A percentile compares a stretch with the other conserved stretches of the same genome.
phyloP scores from a whole-genome alignment of 805 yeast species.

The Zygosaccharomyces pseudorouxii region DNA sequence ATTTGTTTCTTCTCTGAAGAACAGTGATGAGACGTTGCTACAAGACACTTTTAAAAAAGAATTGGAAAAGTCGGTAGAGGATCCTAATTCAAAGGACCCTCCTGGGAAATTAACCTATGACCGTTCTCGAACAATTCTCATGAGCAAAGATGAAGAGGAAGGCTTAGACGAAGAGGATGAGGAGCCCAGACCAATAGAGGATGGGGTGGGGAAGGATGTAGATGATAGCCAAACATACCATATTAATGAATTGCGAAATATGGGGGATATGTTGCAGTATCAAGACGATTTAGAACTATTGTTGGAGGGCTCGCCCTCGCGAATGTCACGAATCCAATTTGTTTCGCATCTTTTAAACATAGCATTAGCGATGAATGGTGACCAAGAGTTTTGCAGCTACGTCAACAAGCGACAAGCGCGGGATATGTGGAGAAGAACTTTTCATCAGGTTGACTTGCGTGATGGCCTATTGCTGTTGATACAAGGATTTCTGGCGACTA shows the following conservation, averaged over 20 bases:
- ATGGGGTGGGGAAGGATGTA: background rate
- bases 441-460: conserved; percentile 3
- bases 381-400: conserved; percentile 18
- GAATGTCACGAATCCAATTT: conserved; percentile 3
- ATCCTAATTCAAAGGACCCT: background rate
- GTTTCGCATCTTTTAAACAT: conserved; percentile 24
- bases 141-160: conserved; percentile 12
- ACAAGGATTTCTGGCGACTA: conserved; percentile 16
- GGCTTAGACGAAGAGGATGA: conserved; percentile 13
- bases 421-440: conserved; percentile 26
- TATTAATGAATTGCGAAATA: conserved; percentile 28
- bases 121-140: conserved; percentile 22
- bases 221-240: conserved; percentile 16
- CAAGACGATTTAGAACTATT: conserved; percentile 38
- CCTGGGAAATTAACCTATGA: conserved; percentile 18
- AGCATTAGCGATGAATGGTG: conserved; percentile 17
- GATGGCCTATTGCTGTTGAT: conserved; percentile 13
- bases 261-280: conserved; percentile 36
- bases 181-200: background rate
- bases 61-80: conserved; percentile 8
- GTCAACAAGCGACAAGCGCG: conserved; percentile 15
- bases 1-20: conserved; percentile 13
- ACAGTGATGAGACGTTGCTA: conserved; percentile 3
- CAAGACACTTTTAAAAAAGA: conserved; percentile 10
- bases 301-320: conserved; percentile 15